Evolutionary conservation across 257 asterid species (phyloP).

Genomic region (Cinchona pubescens): DNA sequence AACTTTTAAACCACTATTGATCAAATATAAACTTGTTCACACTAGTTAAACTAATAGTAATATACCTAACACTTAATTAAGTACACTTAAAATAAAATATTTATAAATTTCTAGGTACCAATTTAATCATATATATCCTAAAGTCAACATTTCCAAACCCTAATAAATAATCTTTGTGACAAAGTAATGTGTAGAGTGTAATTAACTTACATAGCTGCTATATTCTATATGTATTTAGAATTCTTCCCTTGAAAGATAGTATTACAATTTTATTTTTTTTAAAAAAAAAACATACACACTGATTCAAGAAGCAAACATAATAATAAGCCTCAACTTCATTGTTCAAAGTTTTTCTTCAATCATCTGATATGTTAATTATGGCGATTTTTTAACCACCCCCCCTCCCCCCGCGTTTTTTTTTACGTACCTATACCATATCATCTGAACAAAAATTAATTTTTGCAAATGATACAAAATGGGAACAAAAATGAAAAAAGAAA

Average conservation of each 20-base stretch:
- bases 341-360: not conserved
- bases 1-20: not conserved
- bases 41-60: not conserved
- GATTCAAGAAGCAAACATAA: not conserved
- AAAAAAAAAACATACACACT: not conserved
- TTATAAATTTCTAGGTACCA: not conserved
- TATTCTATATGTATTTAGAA: not conserved
- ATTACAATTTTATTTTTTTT: not conserved
- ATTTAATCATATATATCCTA: not conserved
- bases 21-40: conserved; percentile 3
- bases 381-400: too few relatives aligned
- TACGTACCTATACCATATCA: too few relatives aligned
- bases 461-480: too few relatives aligned
- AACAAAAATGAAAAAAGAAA: too few relatives aligned
- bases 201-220: not conserved
- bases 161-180: not conserved
- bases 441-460: too few relatives aligned
- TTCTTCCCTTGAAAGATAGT: not conserved
- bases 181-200: not conserved
- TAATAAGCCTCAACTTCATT: not conserved
- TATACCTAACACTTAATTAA: not conserved
- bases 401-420: too few relatives aligned
- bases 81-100: too few relatives aligned
- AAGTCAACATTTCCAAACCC: not conserved
- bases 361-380: not conserved